phyloP scores from a whole-genome alignment of 192 early-diverging fungal genomes.

The Chytriomyces hyalinus region DNA sequence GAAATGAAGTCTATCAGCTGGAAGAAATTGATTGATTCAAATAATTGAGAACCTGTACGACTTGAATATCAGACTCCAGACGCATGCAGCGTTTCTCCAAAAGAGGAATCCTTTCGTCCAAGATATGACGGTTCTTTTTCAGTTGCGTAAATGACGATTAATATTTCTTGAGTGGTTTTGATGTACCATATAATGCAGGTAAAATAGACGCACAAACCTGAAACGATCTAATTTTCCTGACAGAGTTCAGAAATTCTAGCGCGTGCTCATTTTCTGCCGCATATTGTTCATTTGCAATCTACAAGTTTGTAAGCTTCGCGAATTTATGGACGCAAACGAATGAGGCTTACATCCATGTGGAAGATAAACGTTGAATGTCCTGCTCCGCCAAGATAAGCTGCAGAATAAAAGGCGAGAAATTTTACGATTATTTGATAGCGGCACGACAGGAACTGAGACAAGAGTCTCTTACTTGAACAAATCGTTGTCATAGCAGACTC shows the following conservation, averaged over 20 bases:
- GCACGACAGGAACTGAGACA: background rate
- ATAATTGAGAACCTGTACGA: too few species aligned
- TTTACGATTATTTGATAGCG: background rate
- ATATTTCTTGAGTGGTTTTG: background rate
- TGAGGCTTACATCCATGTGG: constrained; percentile 9
- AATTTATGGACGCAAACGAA: background rate
- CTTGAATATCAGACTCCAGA: too few species aligned
- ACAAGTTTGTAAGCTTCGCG: too few species aligned
- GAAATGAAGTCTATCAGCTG: too few species aligned
- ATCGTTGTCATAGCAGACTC: constrained; percentile 22
- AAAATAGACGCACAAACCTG: background rate
- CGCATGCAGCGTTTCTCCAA: too few species aligned
- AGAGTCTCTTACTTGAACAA: constrained; percentile 13
- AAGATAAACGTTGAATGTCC: constrained; percentile 19
- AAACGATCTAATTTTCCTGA: constrained; percentile 12
- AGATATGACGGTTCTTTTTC: too few species aligned
- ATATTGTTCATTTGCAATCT: constrained; percentile 13
- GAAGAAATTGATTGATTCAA: too few species aligned
- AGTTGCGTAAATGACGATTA: too few species aligned
- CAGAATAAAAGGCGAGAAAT: constrained; percentile 8
- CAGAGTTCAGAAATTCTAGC: constrained; percentile 18
- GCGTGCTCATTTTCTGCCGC: constrained; percentile 24
- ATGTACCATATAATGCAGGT: background rate
- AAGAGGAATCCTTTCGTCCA: too few species aligned
- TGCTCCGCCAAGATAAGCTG: constrained; percentile 21